These are phyloP conservation scores for Sphaerosporella brunnea DNA, from an alignment of 495 filamentous ascomycete genomes.

Conservation along the genomic window DNA sequence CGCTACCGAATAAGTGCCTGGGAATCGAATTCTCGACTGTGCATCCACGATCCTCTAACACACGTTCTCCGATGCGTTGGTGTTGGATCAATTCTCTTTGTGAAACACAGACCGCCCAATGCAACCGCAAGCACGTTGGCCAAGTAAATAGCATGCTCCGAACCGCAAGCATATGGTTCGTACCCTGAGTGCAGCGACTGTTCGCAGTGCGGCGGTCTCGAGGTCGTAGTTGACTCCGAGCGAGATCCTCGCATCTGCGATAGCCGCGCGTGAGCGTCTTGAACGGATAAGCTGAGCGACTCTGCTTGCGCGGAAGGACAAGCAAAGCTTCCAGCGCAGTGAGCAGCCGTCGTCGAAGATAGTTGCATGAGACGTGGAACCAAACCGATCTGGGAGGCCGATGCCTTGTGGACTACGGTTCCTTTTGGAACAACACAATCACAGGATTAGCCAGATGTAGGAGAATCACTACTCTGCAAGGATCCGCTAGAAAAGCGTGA, in stretches of 20 bases:
- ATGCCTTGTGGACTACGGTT: background rate
- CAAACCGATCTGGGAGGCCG: background rate
- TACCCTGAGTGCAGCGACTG: slow-evolving; percentile 27
- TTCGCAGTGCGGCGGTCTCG: slow-evolving; percentile 30
- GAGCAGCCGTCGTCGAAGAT: slow-evolving; percentile 30
- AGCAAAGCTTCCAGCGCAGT: slow-evolving; percentile 34
- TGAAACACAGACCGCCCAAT: slow-evolving; percentile 25
- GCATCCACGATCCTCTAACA: background rate
- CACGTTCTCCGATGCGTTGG: background rate
- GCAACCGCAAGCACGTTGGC: slow-evolving; percentile 9
- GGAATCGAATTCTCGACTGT: background rate
- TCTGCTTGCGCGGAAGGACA: slow-evolving; percentile 30
- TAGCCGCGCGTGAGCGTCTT: slow-evolving; percentile 27
- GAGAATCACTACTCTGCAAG: background rate
- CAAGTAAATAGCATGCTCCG: slow-evolving; percentile 6
- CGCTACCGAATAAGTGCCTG: slow-evolving; percentile 2
- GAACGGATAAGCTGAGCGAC: slow-evolving; percentile 33
- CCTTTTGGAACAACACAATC: background rate
- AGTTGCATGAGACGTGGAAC: slow-evolving; percentile 3
- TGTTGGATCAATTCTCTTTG: background rate
- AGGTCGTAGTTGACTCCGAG: slow-evolving; percentile 30
- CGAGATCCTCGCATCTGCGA: slow-evolving; percentile 21
- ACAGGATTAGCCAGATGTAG: background rate
- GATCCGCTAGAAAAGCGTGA: too few species aligned
- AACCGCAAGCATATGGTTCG: slow-evolving; percentile 24